Percentiles rank a stretch among this genome's conserved stretches.
Conservation (phyloP, 2,329 filamentous ascomycete species). For the Penicillium freii region DNA sequence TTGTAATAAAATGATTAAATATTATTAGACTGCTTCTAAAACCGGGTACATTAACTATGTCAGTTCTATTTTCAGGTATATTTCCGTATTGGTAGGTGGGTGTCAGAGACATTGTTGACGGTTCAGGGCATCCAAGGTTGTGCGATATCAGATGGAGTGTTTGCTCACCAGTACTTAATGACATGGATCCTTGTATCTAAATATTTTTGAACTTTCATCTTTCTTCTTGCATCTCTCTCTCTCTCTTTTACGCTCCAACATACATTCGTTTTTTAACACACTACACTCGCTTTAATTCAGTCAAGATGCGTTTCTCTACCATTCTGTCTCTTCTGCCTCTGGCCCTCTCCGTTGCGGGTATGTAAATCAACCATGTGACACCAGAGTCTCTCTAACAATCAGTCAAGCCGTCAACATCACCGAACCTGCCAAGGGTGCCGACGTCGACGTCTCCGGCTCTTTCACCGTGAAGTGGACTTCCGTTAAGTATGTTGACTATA, state of each 20-base stretch:
- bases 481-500: constrained; percentile 30
- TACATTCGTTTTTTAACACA: neutral
- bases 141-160: constrained; percentile 1
- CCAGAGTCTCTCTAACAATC: neutral
- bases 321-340: constrained; percentile 26
- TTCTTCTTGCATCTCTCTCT: neutral
- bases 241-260: neutral
- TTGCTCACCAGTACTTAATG: constrained; percentile 4
- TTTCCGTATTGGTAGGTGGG: constrained; percentile 4
- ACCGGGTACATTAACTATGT: neutral
- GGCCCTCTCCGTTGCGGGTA: constrained; percentile 31
- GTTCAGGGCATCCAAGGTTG: constrained; percentile 2
- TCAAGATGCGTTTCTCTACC: constrained; percentile 31
- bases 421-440: constrained; percentile 31
- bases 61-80: constrained; percentile 8
- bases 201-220: neutral
- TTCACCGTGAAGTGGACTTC: constrained; percentile 42
- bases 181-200: neutral
- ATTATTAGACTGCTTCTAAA: constrained; percentile 14
- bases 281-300: constrained; percentile 6
- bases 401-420: constrained; percentile 36
- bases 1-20: constrained; percentile 9
- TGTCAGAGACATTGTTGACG: neutral
- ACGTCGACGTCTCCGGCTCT: constrained; percentile 33
- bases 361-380: constrained; percentile 1